These are phyloP conservation scores for Cyberlindnera suaveolens DNA, from an alignment of 805 yeast species.

Conservation along the genomic window DNA sequence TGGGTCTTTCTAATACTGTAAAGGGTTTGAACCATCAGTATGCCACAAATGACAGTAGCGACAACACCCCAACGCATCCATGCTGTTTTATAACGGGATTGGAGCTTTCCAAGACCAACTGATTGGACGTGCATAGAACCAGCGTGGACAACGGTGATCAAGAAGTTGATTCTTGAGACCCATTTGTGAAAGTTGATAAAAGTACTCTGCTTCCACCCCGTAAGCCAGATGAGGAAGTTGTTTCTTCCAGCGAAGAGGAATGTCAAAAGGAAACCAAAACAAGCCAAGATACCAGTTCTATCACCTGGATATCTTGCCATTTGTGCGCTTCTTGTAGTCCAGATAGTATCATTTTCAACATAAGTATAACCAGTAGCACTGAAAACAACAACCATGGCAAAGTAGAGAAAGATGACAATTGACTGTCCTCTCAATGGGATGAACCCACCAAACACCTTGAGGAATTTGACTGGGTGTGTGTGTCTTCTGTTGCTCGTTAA, in stretches of 20 bases:
- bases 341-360: constrained; percentile 15
- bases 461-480: constrained; percentile 11
- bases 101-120: constrained; percentile 4
- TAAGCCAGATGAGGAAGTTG: constrained; percentile 52
- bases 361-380: constrained; percentile 15
- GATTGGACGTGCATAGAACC: constrained; percentile 20
- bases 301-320: constrained; percentile 23
- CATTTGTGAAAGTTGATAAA: constrained; percentile 65
- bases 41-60: constrained; percentile 7
- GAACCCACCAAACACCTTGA: constrained; percentile 15
- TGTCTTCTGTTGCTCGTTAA: constrained; percentile 12
- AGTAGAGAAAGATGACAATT: constrained; percentile 30
- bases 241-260: constrained; percentile 68
- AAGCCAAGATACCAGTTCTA: constrained; percentile 19
- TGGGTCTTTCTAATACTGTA: constrained; percentile 42
- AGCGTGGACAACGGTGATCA: constrained; percentile 16
- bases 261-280: constrained; percentile 42
- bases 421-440: constrained; percentile 21
- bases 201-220: constrained; percentile 62
- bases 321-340: constrained; percentile 14
- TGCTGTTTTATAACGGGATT: constrained; percentile 4
- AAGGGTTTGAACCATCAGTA: constrained; percentile 10
- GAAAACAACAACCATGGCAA: constrained; percentile 17
- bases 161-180: constrained; percentile 42
- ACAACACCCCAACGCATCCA: constrained; percentile 22